Evolutionary conservation across 2,329 filamentous ascomycete genomes (phyloP).

Genomic region (Colletotrichum plurivorum): DNA sequence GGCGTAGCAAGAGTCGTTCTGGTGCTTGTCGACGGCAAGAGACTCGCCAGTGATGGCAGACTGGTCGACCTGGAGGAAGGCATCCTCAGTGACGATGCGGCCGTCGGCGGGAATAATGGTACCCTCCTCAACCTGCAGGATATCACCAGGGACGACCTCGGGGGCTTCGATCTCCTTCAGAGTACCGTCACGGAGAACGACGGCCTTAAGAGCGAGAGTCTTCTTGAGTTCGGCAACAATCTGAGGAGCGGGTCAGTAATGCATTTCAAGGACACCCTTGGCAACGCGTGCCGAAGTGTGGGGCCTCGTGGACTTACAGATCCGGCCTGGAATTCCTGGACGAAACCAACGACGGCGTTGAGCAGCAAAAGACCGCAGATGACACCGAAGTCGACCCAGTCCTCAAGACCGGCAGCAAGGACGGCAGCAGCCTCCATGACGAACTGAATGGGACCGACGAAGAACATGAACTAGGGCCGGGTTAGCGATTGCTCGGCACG

Average conservation of each 20-base stretch:
- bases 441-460: slow-evolving; percentile 91
- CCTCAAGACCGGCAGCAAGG: slow-evolving; percentile 85
- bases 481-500: not conserved
- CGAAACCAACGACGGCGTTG: slow-evolving; percentile 88
- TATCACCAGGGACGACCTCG: slow-evolving; percentile 90
- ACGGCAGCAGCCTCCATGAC: slow-evolving; percentile 92
- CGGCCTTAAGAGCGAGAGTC: slow-evolving; percentile 88
- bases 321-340: slow-evolving; percentile 91
- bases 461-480: slow-evolving; percentile 70
- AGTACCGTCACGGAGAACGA: slow-evolving; percentile 85
- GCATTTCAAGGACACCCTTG: slow-evolving; percentile 18
- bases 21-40: slow-evolving; percentile 90
- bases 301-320: slow-evolving; percentile 56
- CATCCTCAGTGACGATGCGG: slow-evolving; percentile 85
- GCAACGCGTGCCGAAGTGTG: slow-evolving; percentile 35
- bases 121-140: slow-evolving; percentile 91
- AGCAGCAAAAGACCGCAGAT: slow-evolving; percentile 87
- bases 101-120: slow-evolving; percentile 93
- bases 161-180: slow-evolving; percentile 85
- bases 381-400: slow-evolving; percentile 95
- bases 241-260: slow-evolving; percentile 31
- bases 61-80: slow-evolving; percentile 92
- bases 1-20: slow-evolving; percentile 84
- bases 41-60: slow-evolving; percentile 94
- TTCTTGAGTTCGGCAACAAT: slow-evolving; percentile 94